Conservation (phyloP, 2,329 filamentous ascomycete genomes). For the Neonectria faginata region DNA sequence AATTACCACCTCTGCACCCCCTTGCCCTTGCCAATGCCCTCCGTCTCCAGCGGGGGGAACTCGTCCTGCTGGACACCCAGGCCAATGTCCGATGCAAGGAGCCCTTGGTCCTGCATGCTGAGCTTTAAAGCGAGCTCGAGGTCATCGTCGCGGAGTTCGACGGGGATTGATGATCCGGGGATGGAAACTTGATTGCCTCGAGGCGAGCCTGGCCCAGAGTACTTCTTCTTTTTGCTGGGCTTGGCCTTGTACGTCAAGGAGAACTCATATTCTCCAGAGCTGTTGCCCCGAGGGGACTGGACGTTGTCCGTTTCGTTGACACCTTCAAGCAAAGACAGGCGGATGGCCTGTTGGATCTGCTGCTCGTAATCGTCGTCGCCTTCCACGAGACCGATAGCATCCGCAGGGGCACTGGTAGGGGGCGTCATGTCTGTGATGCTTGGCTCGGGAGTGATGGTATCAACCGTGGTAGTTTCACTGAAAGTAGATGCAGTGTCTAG, state of each 20-base stretch:
- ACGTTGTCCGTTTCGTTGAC: constrained; percentile 57
- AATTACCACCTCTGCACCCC: constrained; percentile 47
- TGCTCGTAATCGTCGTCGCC: constrained; percentile 67
- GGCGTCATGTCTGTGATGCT: constrained; percentile 59
- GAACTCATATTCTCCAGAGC: constrained; percentile 63
- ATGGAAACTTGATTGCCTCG: constrained; percentile 53
- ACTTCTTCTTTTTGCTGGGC: constrained; percentile 55
- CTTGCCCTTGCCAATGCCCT: constrained; percentile 60
- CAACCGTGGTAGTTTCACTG: constrained; percentile 54
- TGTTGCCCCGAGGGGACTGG: constrained; percentile 59
- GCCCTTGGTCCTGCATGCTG: constrained; percentile 67
- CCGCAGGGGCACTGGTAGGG: constrained; percentile 29
- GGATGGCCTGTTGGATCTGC: constrained; percentile 72
- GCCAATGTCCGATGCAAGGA: constrained; percentile 24
- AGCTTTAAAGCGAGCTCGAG: constrained; percentile 70
- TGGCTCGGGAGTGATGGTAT: constrained; percentile 67
- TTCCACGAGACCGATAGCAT: constrained; percentile 18
- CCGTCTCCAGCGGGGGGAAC: constrained; percentile 55
- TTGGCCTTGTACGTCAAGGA: constrained; percentile 62
- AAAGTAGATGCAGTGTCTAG: constrained; percentile 58
- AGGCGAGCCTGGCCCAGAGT: constrained; percentile 49
- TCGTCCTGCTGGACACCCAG: constrained; percentile 47
- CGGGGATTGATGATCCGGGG: constrained; percentile 35
- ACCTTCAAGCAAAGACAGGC: constrained; percentile 69
- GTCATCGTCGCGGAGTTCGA: constrained; percentile 62